phyloP scores from a whole-genome alignment of 305 asterid species.

The Coffea humblotiana region DNA sequence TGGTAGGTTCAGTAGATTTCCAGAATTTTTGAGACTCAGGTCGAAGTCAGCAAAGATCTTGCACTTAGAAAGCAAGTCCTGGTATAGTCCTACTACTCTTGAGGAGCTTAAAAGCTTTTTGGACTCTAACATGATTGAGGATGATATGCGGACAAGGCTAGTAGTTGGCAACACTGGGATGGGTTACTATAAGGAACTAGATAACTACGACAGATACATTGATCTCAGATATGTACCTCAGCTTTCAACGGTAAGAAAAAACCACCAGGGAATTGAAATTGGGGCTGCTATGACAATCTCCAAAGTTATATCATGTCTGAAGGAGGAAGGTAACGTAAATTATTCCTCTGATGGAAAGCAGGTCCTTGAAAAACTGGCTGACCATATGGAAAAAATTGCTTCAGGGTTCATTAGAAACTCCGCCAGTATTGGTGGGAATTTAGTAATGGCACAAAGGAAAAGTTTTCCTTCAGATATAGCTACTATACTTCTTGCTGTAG shows the following conservation, averaged over 20 bases:
- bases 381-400: constrained; percentile 72
- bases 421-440: constrained; percentile 89
- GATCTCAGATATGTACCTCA: constrained; percentile 67
- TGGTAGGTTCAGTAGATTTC: constrained; percentile 29
- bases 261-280: constrained; percentile 44
- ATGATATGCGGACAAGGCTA: constrained; percentile 34
- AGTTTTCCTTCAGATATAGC: constrained; percentile 84
- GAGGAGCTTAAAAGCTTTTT: constrained; percentile 53
- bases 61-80: constrained; percentile 42
- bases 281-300: constrained; percentile 76
- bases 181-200: constrained; percentile 60
- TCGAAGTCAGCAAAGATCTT: constrained; percentile 27
- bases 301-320: constrained; percentile 45
- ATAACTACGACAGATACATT: constrained; percentile 42
- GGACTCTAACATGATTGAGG: constrained; percentile 29
- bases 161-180: constrained; percentile 72
- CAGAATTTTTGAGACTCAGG: constrained; percentile 36
- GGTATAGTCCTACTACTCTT: constrained; percentile 59
- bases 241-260: constrained; percentile 46
- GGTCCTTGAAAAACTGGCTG: constrained; percentile 47
- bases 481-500: constrained; percentile 71
- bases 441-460: constrained; percentile 80
- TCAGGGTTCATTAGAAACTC: constrained; percentile 70
- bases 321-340: constrained; percentile 25
- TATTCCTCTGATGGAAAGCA: constrained; percentile 27